phyloP scores from a whole-genome alignment of 164 flowering plant species.

The Vitis rupestris region DNA sequence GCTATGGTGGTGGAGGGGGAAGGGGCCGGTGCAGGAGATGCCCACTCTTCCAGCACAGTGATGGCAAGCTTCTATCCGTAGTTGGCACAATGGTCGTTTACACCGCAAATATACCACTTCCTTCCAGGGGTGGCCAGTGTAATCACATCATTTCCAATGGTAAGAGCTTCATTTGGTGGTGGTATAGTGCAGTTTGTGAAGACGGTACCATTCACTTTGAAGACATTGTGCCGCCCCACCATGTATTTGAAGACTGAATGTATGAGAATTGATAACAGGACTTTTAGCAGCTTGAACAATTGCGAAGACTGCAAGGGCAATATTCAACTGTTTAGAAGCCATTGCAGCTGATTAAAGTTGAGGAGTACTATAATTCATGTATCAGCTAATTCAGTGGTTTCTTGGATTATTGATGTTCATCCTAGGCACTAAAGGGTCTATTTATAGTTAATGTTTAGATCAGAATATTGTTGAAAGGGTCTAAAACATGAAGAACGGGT shows the following conservation, averaged over 20 bases:
- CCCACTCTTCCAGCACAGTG: neutral
- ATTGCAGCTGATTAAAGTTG: too few species aligned
- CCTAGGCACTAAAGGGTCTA: too few species aligned
- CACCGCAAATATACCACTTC: constrained; percentile 18
- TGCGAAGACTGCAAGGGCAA: too few species aligned
- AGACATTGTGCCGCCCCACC: neutral
- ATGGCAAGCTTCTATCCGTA: constrained; percentile 2
- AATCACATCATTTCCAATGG: constrained; percentile 9
- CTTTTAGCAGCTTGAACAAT: neutral
- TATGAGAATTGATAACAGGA: neutral
- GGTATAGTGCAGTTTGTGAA: neutral
- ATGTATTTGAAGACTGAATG: constrained; percentile 5
- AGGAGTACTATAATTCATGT: too few species aligned
- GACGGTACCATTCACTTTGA: constrained; percentile 4
- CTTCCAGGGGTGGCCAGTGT: neutral
- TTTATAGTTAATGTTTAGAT: too few species aligned
- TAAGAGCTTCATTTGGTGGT: neutral
- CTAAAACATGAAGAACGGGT: too few species aligned
- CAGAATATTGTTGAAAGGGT: too few species aligned
- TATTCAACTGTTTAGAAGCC: too few species aligned
- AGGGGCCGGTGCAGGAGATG: too few species aligned
- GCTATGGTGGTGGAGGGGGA: too few species aligned
- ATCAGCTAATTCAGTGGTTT: too few species aligned
- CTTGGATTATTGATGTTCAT: too few species aligned
- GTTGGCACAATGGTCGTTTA: neutral